Conservation (phyloP, 371 early-diverging fungal species). For the Rhizopus delemar region DNA sequence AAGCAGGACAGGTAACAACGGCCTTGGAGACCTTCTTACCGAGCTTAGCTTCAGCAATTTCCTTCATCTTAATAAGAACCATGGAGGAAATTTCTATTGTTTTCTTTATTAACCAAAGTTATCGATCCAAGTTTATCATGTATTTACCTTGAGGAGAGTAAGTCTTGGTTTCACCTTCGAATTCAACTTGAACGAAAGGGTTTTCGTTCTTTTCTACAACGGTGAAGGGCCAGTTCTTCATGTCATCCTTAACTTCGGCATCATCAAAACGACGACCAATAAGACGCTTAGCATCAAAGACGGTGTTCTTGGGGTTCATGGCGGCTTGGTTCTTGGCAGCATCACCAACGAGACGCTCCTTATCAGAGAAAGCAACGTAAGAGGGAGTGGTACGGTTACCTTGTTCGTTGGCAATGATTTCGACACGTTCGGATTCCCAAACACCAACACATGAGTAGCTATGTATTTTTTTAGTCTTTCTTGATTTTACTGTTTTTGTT, state of each 20-base stretch:
- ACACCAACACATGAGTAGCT: conserved; percentile 84
- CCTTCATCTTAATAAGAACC: conserved; percentile 92
- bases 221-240: conserved; percentile 89
- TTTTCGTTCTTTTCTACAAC: conserved; percentile 73
- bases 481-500: neutral
- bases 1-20: conserved; percentile 95
- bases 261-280: conserved; percentile 95
- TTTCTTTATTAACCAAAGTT: conserved; percentile 1
- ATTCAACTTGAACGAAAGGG: conserved; percentile 80
- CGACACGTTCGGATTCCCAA: conserved; percentile 69
- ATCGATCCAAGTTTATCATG: conserved; percentile 6
- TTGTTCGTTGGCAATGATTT: conserved; percentile 87
- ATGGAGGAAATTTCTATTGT: conserved; percentile 81
- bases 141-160: conserved; percentile 77
- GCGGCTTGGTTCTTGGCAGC: conserved; percentile 87
- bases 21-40: conserved; percentile 82
- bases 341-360: conserved; percentile 85
- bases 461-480: conserved; percentile 11
- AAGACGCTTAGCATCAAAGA: conserved; percentile 95
- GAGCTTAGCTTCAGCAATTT: conserved; percentile 86
- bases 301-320: conserved; percentile 84
- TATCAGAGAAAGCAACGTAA: conserved; percentile 87
- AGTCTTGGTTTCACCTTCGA: conserved; percentile 75
- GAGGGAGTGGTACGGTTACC: conserved; percentile 93
- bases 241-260: conserved; percentile 84